Percentiles rank a stretch among this genome's conserved stretches.
phyloP scores from a whole-genome alignment of 495 filamentous ascomycete species.

The Tuber indicum region DNA sequence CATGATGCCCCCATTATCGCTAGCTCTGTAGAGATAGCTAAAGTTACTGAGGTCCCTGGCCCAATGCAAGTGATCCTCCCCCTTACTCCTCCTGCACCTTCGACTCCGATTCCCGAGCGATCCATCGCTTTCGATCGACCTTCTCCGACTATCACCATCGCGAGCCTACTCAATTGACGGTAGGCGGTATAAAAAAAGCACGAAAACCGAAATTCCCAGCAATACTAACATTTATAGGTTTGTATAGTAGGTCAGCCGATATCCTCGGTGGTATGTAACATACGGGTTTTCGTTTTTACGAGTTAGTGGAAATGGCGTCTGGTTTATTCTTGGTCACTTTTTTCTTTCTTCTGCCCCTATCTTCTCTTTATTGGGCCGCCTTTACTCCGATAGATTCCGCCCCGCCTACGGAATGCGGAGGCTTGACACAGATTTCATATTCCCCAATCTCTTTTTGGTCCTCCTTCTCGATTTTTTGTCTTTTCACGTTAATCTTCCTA shows the following conservation, averaged over 20 bases:
- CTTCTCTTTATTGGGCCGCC: background rate
- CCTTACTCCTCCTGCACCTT: background rate
- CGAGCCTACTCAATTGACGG: background rate
- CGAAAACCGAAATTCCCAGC: background rate
- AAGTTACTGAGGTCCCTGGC: background rate
- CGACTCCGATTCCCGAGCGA: constrained; percentile 1
- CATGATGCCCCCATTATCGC: background rate
- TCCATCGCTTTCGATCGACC: background rate
- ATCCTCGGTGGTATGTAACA: background rate
- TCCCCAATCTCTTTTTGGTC: background rate
- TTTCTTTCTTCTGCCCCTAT: background rate
- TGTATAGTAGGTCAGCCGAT: background rate
- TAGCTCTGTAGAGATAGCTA: background rate
- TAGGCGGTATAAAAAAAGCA: background rate
- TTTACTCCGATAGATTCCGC: background rate
- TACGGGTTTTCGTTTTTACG: background rate
- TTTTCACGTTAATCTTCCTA: background rate
- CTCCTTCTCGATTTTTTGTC: background rate
- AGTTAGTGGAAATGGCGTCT: constrained; percentile 4
- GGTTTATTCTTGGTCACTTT: background rate
- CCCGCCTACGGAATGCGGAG: background rate
- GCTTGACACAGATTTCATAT: background rate
- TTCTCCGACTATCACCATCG: background rate
- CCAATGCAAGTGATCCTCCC: background rate
- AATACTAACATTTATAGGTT: background rate